Evolutionary conservation across 2,329 filamentous ascomycete genomes (phyloP).

Genomic region (Metarhizium brunneum): DNA sequence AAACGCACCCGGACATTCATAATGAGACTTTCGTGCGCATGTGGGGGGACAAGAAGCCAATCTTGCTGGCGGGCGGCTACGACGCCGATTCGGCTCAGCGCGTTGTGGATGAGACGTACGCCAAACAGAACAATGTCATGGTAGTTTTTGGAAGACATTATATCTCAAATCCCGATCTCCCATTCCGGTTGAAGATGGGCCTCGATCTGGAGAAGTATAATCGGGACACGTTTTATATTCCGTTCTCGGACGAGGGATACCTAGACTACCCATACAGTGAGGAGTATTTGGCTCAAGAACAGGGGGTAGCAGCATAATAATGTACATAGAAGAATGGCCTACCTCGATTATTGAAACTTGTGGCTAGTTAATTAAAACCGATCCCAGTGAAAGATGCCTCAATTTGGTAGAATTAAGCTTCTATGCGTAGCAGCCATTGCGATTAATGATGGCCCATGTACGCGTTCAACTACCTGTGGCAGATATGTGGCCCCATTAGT

Average conservation of each 20-base stretch:
- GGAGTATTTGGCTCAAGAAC: not conserved
- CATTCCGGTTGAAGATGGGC: conserved; percentile 16
- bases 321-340: no score
- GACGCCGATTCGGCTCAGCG: conserved; percentile 13
- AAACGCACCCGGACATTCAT: not conserved
- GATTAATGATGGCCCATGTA: no score
- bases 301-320: no score
- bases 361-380: no score
- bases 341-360: no score
- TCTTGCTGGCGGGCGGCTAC: conserved; percentile 2
- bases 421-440: no score
- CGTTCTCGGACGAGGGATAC: conserved; percentile 15
- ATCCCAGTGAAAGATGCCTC: no score
- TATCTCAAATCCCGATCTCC: conserved; percentile 20
- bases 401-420: no score
- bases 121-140: conserved; percentile 15
- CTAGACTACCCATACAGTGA: conserved; percentile 18
- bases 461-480: no score
- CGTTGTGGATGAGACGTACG: conserved; percentile 29
- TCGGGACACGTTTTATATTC: conserved; percentile 19
- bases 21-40: not conserved
- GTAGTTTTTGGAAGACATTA: conserved; percentile 21
- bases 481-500: no score
- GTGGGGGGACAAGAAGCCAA: not conserved
- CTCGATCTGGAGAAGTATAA: conserved; percentile 19